Evolutionary conservation across 352 stramenopile genomes (phyloP), one percentile per base, ranked within the genome.

Genomic region (Pythium sukuiense): DNA sequence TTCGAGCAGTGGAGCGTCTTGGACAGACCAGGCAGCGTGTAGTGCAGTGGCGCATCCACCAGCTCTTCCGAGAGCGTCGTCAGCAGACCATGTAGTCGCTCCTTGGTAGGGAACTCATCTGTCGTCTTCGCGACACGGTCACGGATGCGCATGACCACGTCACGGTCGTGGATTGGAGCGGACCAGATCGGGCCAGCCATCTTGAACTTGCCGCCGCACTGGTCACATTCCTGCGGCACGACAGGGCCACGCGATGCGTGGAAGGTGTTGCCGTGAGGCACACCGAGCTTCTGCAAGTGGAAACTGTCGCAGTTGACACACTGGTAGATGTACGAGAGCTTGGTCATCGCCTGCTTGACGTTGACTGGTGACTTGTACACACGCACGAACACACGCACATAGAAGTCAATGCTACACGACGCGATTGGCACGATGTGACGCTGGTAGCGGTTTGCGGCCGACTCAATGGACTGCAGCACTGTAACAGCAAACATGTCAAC

Each of bases 361-460:
- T 98, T 97, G 16, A 92, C 84, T 20, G 97, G 97, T 58, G 96
- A 97, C 71, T 98, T 93, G 77, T 96, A 98, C 46, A 99, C 96
- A 63, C 98, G 95, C 16, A 99, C 97, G 81, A 99, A 99, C 45
- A 99, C 91, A 54, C 98, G 96, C 46, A 99, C 87, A 83, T 99
- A 99, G 74, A 99, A 99, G 63, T 99, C 96, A 73, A 99, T 99
- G 67, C 96, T 98, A 60, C 99, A 97, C 39, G 92, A 98, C 26
- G 98, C 89, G 24, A 99, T 90, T 0, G 98, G 98, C 63, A 98
- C 89, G 73, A 99, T 99, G 69, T 97, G 95, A 56, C 96, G 81
- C 68, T 97, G 93, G 74, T 99, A 99, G 45, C 89, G 87, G 65
- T 98, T 98, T 1, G 98, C 98, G 3, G 81, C 82, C 24, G 90